A percentile compares a stretch with the other conserved stretches of the same genome.
phyloP scores from a whole-genome alignment of 371 early-diverging fungal species.

The Saksenaea vasiformis region DNA sequence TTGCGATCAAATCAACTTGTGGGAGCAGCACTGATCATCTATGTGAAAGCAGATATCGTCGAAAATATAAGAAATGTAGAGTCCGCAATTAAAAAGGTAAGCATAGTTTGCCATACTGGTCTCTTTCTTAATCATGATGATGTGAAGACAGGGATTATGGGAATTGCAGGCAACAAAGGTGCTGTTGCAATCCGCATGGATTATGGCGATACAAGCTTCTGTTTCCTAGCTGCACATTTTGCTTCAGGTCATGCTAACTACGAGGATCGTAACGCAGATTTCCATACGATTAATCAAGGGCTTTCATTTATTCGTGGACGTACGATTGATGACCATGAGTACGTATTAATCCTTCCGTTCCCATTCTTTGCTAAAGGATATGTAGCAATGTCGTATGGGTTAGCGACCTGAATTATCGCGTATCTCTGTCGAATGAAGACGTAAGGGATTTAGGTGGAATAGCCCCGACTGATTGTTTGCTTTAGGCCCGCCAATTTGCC shows the following conservation, averaged over 20 bases:
- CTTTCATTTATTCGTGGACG: constrained; percentile 72
- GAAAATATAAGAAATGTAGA: constrained; percentile 84
- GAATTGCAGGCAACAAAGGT: constrained; percentile 90
- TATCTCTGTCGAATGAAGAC: constrained; percentile 72
- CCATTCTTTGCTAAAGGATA: background rate
- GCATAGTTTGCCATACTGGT: background rate
- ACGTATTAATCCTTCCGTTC: constrained; percentile 15
- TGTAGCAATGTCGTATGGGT: constrained; percentile 80
- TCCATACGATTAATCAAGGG: constrained; percentile 74
- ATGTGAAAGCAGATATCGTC: constrained; percentile 69
- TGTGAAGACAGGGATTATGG: constrained; percentile 72
- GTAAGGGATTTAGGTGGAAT: constrained; percentile 33
- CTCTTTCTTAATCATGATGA: background rate
- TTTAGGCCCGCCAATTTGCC: constrained; percentile 35
- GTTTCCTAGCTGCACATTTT: constrained; percentile 91
- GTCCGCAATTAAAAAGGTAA: constrained; percentile 74
- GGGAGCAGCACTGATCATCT: constrained; percentile 83
- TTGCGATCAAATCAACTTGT: constrained; percentile 87
- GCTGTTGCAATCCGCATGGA: constrained; percentile 86
- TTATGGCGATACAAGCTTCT: constrained; percentile 84
- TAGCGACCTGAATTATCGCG: constrained; percentile 91
- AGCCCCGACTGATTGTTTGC: constrained; percentile 6
- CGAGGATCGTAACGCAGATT: constrained; percentile 88
- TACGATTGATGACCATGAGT: constrained; percentile 76
- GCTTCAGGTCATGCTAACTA: constrained; percentile 83